phyloP scores from a whole-genome alignment of 2,329 filamentous ascomycete species.

The Mycosphaerelloides madeirae region DNA sequence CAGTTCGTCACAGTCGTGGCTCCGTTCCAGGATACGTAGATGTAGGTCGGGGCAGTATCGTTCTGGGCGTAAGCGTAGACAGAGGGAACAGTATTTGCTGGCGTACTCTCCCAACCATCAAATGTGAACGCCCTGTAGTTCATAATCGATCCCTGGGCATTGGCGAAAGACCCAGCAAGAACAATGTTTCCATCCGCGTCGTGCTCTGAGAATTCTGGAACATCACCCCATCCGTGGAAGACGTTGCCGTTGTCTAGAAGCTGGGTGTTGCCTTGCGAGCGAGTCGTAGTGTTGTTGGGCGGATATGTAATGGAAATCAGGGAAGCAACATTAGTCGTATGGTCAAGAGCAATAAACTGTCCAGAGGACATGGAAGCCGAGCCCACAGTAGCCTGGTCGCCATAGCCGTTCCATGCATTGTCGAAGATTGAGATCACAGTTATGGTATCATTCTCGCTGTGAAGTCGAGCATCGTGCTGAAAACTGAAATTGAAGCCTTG shows the following conservation, averaged over 20 bases:
- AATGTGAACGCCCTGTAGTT: slow-evolving; percentile 52
- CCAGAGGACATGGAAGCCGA: slow-evolving; percentile 20
- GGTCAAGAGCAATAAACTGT: slow-evolving; percentile 22
- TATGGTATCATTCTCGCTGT: background rate
- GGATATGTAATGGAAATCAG: slow-evolving; percentile 16
- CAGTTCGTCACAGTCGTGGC: slow-evolving; percentile 35
- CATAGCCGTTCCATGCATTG: slow-evolving; percentile 23
- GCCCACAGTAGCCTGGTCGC: slow-evolving; percentile 2
- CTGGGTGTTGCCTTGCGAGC: slow-evolving; percentile 50
- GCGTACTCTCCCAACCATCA: slow-evolving; percentile 36
- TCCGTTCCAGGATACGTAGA: slow-evolving; percentile 33
- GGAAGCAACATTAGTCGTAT: slow-evolving; percentile 15
- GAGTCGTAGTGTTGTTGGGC: slow-evolving; percentile 36
- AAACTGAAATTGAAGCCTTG: slow-evolving; percentile 38
- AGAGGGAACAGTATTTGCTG: slow-evolving; percentile 34
- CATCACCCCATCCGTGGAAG: slow-evolving; percentile 51
- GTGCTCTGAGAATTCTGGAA: slow-evolving; percentile 35
- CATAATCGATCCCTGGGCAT: slow-evolving; percentile 16
- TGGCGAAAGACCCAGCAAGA: slow-evolving; percentile 46
- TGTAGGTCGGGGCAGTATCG: slow-evolving; percentile 21
- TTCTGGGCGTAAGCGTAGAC: slow-evolving; percentile 31
- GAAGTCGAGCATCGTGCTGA: slow-evolving; percentile 45
- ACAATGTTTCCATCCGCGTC: slow-evolving; percentile 42
- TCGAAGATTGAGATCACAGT: slow-evolving; percentile 11
- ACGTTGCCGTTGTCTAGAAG: slow-evolving; percentile 48